Conservation (phyloP, 257 asterid species). For the Nicotiana tabacum region DNA sequence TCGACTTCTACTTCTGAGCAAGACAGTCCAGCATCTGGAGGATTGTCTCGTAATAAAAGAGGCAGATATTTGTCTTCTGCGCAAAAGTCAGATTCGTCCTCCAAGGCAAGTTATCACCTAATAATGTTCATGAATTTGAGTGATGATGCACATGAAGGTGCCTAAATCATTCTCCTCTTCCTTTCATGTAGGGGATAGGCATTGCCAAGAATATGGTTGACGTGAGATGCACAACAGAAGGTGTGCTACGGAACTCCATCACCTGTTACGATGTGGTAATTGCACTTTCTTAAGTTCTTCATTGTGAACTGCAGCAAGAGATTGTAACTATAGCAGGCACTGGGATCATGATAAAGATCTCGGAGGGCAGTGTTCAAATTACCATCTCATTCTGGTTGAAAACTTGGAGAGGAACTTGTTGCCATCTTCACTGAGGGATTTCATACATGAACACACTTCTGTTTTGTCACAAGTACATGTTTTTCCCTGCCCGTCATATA, state of each 20-base stretch:
- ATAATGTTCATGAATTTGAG: not conserved
- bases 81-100: not conserved
- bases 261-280: conserved; percentile 8
- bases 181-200: conserved; percentile 6
- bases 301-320: conserved; percentile 16
- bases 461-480: conserved; percentile 38
- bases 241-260: conserved; percentile 9
- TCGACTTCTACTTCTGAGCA: not conserved
- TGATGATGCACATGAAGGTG: not conserved
- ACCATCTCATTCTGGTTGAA: conserved; percentile 29
- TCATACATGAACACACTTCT: conserved; percentile 32
- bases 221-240: not conserved
- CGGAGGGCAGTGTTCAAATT: conserved; percentile 29
- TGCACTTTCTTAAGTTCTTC: conserved; percentile 6
- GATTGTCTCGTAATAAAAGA: conserved; percentile 3
- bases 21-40: conserved; percentile 1
- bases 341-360: conserved; percentile 40
- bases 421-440: conserved; percentile 29
- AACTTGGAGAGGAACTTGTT: conserved; percentile 49
- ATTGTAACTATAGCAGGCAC: not conserved
- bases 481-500: conserved; percentile 32
- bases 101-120: conserved; percentile 14
- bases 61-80: not conserved
- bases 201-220: not conserved
- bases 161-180: not conserved